Evolutionary conservation across 345 rosid species (phyloP).

Genomic region (Conringia planisiliqua): DNA sequence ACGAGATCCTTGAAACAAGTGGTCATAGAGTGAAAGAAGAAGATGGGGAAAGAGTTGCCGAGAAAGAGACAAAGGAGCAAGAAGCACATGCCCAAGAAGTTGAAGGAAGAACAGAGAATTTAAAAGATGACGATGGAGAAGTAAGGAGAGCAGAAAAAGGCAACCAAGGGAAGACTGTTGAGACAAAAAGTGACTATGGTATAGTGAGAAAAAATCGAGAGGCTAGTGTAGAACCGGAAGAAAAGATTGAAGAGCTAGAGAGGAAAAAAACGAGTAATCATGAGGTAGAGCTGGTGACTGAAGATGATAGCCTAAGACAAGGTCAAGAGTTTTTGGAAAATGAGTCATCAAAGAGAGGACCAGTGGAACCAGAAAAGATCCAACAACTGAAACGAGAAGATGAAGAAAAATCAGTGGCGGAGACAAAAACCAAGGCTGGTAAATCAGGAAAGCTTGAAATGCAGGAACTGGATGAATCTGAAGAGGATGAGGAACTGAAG

Average conservation of each 20-base stretch:
- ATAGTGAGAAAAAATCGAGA: not conserved
- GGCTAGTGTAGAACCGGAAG: not conserved
- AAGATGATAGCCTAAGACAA: not conserved
- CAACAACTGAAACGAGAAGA: constrained; percentile 1
- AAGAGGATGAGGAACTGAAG: not conserved
- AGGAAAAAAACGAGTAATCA: not conserved
- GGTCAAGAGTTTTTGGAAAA: not conserved
- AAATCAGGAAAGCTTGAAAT: not conserved
- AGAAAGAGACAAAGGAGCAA: not conserved
- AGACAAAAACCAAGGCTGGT: not conserved
- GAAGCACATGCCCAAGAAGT: not conserved
- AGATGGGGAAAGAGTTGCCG: not conserved
- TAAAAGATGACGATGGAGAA: not conserved
- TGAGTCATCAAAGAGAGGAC: not conserved
- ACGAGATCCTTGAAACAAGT: not conserved
- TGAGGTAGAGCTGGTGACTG: not conserved
- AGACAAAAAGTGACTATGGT: not conserved
- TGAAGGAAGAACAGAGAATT: not conserved
- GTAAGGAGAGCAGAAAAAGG: not conserved
- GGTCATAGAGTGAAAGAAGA: not conserved
- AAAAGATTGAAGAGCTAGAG: not conserved
- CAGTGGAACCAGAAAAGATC: constrained; percentile 1
- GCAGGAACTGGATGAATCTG: not conserved
- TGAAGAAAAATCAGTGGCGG: not conserved
- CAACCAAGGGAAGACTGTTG: not conserved